A percentile compares a stretch with the other conserved stretches of the same genome.
phyloP scores from a whole-genome alignment of 2,329 filamentous ascomycete species.

The Lachnellula occidentalis region DNA sequence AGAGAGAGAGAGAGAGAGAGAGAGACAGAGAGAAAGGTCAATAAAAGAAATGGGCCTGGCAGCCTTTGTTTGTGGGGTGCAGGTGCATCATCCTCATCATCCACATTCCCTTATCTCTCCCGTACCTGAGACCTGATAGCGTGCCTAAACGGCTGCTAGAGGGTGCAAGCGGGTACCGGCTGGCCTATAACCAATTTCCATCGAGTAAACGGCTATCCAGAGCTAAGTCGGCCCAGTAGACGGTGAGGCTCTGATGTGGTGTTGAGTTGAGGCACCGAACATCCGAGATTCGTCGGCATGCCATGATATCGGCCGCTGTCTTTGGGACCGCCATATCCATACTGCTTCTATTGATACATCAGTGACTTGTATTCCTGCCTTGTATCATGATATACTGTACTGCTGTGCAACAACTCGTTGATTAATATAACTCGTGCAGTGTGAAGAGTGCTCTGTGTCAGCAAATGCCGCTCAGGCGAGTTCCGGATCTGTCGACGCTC shows the following conservation, averaged over 20 bases:
- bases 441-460: background rate
- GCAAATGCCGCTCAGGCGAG: background rate
- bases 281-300: background rate
- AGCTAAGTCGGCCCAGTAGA: background rate
- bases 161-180: background rate
- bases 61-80: conserved; percentile 22
- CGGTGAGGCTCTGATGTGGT: background rate
- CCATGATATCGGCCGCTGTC: no score
- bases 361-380: background rate
- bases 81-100: no score
- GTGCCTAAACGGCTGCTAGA: background rate
- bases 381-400: no score
- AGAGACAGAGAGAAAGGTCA: conserved; percentile 3
- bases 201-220: conserved; percentile 16
- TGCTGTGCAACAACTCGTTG: background rate
- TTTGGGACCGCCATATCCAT: background rate
- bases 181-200: conserved; percentile 15
- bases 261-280: background rate
- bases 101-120: conserved; percentile 19
- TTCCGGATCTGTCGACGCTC: background rate
- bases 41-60: background rate
- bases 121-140: background rate
- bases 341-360: background rate
- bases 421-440: background rate
- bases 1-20: conserved; percentile 12